Evolutionary conservation across 768 basidiomycete species (phyloP).

Genomic region (Sarcomyxa edulis): DNA sequence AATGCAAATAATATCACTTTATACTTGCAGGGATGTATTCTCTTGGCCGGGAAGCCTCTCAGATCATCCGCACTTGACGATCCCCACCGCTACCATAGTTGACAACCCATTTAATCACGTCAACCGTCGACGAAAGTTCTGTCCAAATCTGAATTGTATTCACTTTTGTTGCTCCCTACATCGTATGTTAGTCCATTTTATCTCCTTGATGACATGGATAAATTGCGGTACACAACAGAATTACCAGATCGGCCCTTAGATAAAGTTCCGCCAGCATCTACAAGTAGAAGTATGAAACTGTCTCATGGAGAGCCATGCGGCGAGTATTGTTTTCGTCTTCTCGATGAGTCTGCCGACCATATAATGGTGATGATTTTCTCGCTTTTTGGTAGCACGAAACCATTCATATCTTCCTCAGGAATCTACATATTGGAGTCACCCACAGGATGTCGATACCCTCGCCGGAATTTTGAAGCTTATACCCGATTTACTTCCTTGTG

Average conservation of each 20-base stretch:
- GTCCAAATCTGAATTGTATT: slow-evolving; percentile 41
- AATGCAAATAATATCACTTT: neutral
- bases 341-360: slow-evolving; percentile 5
- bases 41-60: slow-evolving; percentile 27
- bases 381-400: slow-evolving; percentile 1
- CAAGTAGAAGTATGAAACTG: slow-evolving; percentile 6
- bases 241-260: slow-evolving; percentile 5
- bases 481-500: slow-evolving; percentile 45
- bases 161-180: slow-evolving; percentile 34
- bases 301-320: slow-evolving; percentile 9
- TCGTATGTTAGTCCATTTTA: slow-evolving; percentile 9
- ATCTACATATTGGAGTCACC: slow-evolving; percentile 19
- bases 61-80: slow-evolving; percentile 6
- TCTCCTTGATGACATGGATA: slow-evolving; percentile 3
- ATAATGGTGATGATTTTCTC: slow-evolving; percentile 6
- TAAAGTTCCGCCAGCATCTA: slow-evolving; percentile 9
- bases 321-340: slow-evolving; percentile 14
- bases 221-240: slow-evolving; percentile 7
- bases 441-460: slow-evolving; percentile 20
- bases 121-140: slow-evolving; percentile 30
- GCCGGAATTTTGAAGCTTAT: slow-evolving; percentile 31
- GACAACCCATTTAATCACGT: slow-evolving; percentile 26
- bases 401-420: slow-evolving; percentile 10
- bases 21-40: slow-evolving; percentile 27
- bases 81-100: slow-evolving; percentile 12